Evolutionary conservation across 2,329 filamentous ascomycete genomes (phyloP), one percentile per base, ranked within the genome.

Genomic region (Paracoccidioides lutzii): DNA sequence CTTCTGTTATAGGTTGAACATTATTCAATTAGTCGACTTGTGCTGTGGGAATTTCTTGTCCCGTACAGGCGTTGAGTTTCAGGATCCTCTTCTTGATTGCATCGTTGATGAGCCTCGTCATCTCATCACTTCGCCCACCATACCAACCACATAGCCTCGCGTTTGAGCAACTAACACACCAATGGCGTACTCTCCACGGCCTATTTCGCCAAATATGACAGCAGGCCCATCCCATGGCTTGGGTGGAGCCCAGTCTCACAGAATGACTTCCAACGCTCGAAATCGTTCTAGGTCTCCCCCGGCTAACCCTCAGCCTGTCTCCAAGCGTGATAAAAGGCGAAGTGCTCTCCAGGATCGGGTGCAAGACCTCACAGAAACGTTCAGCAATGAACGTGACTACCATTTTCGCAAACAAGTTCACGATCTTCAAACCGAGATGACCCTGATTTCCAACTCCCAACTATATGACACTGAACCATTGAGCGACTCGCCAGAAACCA

Each of bases 371-470:
- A 83, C 85, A 55, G 82, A 85, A 54, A 83, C 84, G 61, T 91
- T 95, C 71, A 81, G 83, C 60, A 81, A 85, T 60, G 90, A 95
- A 66, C 81, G 88, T 61, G 89, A 95, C 69, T 77, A 81, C 59
- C 84, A 89, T 64, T 97, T 95, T 71, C 83, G 90, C 59, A 87
- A 93, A 61, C 89, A 96, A 71, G 80, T 96, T 2, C 85, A 93
- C 65, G 88, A 88, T 62, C 82, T 96, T n/a, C 90, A 96, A 72
- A 84, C 88, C 61, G 90, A 95, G 70, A 90, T 90, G 73, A 88
- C 81, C 57, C 79, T 95, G 48, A 88, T 95, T 61, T 84, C 89
- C 69, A 84, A 87, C 62, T 87, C 93, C 53, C 86, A 95, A 65
- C 86, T 88, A 0, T 94, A 95, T 69, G 77, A 79, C 53, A 77